Evolutionary conservation across 768 basidiomycete species (phyloP), one percentile per base, ranked within the genome.

Genomic region (Podaxis rugospora): DNA sequence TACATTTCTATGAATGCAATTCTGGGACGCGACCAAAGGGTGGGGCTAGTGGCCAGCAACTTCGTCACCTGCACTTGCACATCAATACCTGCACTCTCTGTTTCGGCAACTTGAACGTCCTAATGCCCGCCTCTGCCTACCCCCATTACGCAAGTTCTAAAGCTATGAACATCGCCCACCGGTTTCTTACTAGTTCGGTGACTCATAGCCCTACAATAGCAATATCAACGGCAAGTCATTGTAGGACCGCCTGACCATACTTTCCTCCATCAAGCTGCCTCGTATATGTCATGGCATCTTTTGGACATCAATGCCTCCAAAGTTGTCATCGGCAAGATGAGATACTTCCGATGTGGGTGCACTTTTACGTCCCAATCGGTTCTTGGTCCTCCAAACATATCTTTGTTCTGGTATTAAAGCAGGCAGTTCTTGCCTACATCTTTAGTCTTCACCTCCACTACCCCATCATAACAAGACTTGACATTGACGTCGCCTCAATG

Each of bases 221-320:
- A 59, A 51, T 51, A 6, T 39, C 21, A 55, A 55, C 44, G 18
- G 21, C 11, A 4, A 37, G n/a, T 14, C 32, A 39, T 32, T 47
- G 21, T 56, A 28, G 32, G 50, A 27, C 49, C 37, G 36, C 50
- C 55, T 51, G 57, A 51, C 50, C 49, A 21, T 16, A 11, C 46
- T 37, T 58, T 59, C 57, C 57, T 59, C 57, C 57, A 59, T 59
- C 50, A 42, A 51, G 57, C 14, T 59, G 25, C 25, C 18, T 28
- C 23, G 21, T 25, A 11, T 61, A 39, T 54, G 59, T 47, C 59
- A 28, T 61, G 44, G 36, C n/a, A 5, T 49, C 44, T 37, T 27
- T 49, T 32, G 52, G 23, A 47, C 59, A 27, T 11, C 51, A 42
- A 21, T 7, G 18, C 14, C 50, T 51, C 39, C 52, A 32, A 39